Evolutionary conservation across 2,329 filamentous ascomycete species (phyloP).

Genomic region (Aspergillus novoparasiticus): DNA sequence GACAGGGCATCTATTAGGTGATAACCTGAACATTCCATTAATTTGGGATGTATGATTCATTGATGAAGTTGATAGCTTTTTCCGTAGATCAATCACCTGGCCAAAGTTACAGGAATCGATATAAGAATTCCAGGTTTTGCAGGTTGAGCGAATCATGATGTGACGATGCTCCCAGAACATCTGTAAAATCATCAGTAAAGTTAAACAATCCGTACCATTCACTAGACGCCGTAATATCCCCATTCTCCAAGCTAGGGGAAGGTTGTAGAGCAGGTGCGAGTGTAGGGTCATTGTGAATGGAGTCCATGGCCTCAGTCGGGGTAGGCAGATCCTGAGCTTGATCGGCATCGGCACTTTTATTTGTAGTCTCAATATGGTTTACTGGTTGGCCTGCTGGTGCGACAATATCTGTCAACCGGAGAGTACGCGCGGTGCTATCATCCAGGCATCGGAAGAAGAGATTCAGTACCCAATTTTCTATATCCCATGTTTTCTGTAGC

Average conservation of each 20-base stretch:
- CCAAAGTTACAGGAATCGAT: constrained; percentile 30
- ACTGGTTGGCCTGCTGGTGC: not conserved
- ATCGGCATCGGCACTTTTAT: not conserved
- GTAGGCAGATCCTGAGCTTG: not conserved
- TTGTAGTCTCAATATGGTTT: not conserved
- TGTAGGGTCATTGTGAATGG: constrained; percentile 8
- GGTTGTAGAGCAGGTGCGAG: constrained; percentile 5
- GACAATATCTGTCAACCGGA: constrained; percentile 30
- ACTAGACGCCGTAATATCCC: constrained; percentile 12
- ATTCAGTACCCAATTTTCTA: constrained; percentile 53
- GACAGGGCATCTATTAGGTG: not conserved
- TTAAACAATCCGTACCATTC: constrained; percentile 36
- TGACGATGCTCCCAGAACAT: constrained; percentile 29
- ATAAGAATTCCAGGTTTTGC: constrained; percentile 35
- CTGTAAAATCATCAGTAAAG: constrained; percentile 32
- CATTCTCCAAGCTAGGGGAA: constrained; percentile 17
- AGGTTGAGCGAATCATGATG: constrained; percentile 35
- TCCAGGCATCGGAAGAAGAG: constrained; percentile 54
- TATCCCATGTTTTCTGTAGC: constrained; percentile 53
- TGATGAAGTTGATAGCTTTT: not conserved
- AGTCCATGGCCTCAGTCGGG: constrained; percentile 4
- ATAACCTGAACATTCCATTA: not conserved
- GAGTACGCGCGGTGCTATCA: constrained; percentile 45
- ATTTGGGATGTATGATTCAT: no score
- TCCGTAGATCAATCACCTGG: not conserved